Conservation (phyloP, 345 rosid genomes). For the Acer campestre region DNA sequence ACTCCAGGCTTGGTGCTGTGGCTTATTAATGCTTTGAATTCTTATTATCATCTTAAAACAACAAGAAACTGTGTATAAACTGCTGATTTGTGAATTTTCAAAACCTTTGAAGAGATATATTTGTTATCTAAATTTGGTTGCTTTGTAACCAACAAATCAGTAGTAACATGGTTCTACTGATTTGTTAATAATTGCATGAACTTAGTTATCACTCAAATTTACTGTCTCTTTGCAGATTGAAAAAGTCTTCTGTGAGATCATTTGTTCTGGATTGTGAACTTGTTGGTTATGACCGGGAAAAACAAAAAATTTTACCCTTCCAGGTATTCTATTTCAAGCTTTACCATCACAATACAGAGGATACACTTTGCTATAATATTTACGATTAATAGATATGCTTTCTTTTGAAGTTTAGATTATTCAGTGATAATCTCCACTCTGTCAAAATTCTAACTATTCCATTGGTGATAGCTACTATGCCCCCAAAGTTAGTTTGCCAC, state of each 20-base stretch:
- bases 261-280: constrained; percentile 93
- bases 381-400: not conserved
- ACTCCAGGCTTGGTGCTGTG: not conserved
- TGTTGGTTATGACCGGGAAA: constrained; percentile 84
- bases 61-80: not conserved
- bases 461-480: constrained; percentile 7
- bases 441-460: constrained; percentile 16
- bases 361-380: not conserved
- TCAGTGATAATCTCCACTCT: not conserved
- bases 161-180: not conserved
- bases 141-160: no score
- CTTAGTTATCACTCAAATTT: constrained; percentile 24
- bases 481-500: constrained; percentile 15
- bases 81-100: constrained; percentile 9
- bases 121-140: not conserved
- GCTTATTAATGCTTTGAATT: not conserved
- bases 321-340: constrained; percentile 56
- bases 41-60: not conserved
- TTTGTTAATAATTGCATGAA: not conserved
- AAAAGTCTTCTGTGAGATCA: constrained; percentile 67
- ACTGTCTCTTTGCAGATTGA: constrained; percentile 54
- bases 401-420: constrained; percentile 2
- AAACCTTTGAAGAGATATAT: constrained; percentile 1
- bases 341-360: not conserved
- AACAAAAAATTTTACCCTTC: constrained; percentile 80